phyloP scores from a whole-genome alignment of 805 yeast species.

The Cyberlindnera suaveolens region DNA sequence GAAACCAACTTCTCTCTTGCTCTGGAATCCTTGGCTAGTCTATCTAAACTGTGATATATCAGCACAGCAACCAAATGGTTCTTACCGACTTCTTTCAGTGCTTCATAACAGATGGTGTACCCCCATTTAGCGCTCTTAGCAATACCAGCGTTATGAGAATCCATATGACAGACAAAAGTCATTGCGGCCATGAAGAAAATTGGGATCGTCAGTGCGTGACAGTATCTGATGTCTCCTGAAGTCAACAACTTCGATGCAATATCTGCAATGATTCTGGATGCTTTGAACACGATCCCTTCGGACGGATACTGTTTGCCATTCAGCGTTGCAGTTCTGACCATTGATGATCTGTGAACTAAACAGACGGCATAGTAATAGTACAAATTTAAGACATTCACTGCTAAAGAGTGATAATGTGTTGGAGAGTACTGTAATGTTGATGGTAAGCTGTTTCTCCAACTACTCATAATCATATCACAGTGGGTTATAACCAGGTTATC shows the following conservation, averaged over 20 bases:
- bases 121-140: conserved; percentile 32
- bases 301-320: conserved; percentile 26
- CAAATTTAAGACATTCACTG: conserved; percentile 53
- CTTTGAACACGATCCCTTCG: conserved; percentile 68
- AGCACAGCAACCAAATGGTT: conserved; percentile 48
- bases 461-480: conserved; percentile 71
- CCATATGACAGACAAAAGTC: conserved; percentile 67
- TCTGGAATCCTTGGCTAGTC: conserved; percentile 29
- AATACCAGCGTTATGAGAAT: conserved; percentile 30
- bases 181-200: conserved; percentile 57
- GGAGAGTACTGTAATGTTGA: conserved; percentile 55
- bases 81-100: conserved; percentile 36
- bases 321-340: conserved; percentile 33
- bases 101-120: conserved; percentile 25
- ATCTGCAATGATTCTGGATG: conserved; percentile 67
- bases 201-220: conserved; percentile 56
- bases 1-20: conserved; percentile 19
- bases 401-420: conserved; percentile 40
- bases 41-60: conserved; percentile 44
- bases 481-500: conserved; percentile 39
- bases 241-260: conserved; percentile 51
- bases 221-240: conserved; percentile 41
- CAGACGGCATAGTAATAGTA: conserved; percentile 72
- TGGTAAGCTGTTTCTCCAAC: conserved; percentile 69
- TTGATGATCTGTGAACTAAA: conserved; percentile 64